Evolutionary conservation across 1,284 basidiomycete species (phyloP).

Genomic region (Taiwanofungus camphoratus): DNA sequence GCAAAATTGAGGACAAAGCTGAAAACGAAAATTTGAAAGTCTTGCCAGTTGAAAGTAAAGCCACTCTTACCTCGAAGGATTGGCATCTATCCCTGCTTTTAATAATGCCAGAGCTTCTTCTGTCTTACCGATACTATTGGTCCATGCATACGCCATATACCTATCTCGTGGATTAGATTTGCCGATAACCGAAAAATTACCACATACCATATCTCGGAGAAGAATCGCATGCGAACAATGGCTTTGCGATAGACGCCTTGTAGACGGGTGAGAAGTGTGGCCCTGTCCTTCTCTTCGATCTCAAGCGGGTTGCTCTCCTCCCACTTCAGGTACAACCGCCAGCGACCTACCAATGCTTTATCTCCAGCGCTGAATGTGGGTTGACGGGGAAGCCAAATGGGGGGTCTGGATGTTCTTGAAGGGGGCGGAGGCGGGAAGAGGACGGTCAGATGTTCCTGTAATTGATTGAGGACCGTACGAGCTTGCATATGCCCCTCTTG

Average conservation of each 20-base stretch:
- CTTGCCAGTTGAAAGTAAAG: background rate
- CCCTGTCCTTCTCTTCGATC: conserved; percentile 81
- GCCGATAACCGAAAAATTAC: background rate
- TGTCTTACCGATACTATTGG: conserved; percentile 62
- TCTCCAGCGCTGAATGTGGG: conserved; percentile 76
- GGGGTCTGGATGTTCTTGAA: conserved; percentile 33
- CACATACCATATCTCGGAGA: conserved; percentile 86
- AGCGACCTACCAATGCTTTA: conserved; percentile 71
- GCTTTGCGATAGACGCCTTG: conserved; percentile 86
- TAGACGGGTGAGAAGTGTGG: conserved; percentile 64
- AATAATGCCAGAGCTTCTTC: conserved; percentile 84
- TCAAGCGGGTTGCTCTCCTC: conserved; percentile 94
- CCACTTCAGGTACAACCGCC: conserved; percentile 94
- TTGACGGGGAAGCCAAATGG: conserved; percentile 62
- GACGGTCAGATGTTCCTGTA: conserved; percentile 66
- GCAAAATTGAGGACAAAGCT: conserved; percentile 90
- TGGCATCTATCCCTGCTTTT: conserved; percentile 84
- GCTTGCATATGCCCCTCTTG: conserved; percentile 93
- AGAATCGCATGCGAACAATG: conserved; percentile 88
- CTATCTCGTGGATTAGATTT: conserved; percentile 33
- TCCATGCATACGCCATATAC: conserved; percentile 89
- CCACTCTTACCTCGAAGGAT: conserved; percentile 63
- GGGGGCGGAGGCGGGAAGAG: conserved; percentile 53
- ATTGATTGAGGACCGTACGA: conserved; percentile 79
- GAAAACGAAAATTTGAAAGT: conserved; percentile 8